A percentile compares a stretch with the other conserved stretches of the same genome.
Conservation (phyloP, 2,329 filamentous ascomycete species). For the Pseudocercospora fijiensis region DNA sequence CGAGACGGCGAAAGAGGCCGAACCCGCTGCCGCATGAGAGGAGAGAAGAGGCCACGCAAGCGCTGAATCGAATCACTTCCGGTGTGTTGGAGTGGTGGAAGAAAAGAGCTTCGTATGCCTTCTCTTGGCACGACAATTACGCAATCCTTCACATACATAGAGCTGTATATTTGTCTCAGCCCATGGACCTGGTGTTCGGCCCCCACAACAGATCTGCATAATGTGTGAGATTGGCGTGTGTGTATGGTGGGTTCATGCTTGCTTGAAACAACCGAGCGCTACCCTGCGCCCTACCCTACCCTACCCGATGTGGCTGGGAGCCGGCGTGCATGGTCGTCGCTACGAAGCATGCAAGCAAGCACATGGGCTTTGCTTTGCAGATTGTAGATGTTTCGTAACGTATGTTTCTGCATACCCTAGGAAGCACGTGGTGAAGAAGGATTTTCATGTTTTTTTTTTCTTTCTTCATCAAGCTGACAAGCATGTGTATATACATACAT, state of each 20-base stretch:
- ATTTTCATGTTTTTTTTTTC: no score
- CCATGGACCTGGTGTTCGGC: not conserved
- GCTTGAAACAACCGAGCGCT: not conserved
- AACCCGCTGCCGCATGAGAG: not conserved
- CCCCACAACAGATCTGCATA: not conserved
- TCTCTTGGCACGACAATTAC: not conserved
- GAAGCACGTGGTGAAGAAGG: no score
- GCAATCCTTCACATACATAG: not conserved
- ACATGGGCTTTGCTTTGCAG: no score
- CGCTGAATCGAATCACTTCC: not conserved
- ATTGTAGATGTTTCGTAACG: no score
- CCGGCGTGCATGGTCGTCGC: conserved; percentile 1
- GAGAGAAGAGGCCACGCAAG: not conserved
- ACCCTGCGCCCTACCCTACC: not conserved
- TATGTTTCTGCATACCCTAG: no score
- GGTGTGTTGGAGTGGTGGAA: not conserved
- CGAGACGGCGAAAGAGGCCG: not conserved
- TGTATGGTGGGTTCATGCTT: not conserved
- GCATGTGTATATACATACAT: no score
- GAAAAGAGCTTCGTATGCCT: not conserved
- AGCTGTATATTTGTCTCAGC: not conserved
- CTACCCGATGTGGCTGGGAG: not conserved
- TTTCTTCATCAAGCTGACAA: no score
- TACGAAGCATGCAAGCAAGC: no score
- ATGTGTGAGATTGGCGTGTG: not conserved